Base-by-base conservation (phyloP, 2,329 filamentous ascomycete genomes). In the Graphilbum fragrans region DNA sequence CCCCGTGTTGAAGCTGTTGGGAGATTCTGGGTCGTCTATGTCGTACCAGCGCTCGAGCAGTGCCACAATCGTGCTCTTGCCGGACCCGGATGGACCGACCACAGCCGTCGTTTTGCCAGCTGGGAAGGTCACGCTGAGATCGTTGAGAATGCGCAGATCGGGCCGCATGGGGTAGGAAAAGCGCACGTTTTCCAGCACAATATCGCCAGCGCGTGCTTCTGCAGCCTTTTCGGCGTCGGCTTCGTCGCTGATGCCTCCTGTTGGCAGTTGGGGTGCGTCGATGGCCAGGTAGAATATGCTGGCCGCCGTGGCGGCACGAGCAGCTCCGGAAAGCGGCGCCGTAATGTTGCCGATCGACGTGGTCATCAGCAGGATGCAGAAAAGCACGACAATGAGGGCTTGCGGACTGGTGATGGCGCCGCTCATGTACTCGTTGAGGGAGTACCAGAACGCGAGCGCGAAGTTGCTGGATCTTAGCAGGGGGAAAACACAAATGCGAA, bases 51-150 rank as follows among this genome's bases (percentile, higher is more conserved):
- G 65, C 53, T 86, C 77, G 3, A 86, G 63, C 3, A 87, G 60
- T 0, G 77, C 80, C 1, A 86, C 74, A 21, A 86, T 76, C 0
- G 82, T 87, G 39, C 77, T 82, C 56, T 87, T 88, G 1, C 83
- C 82, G 5, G 72, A 78, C 0, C 82, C 82, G 3, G 78, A 83
- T 1, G 80, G 74, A 0, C 82, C 82, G 18, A 87, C 82, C 17
- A 87, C 78, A 2, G 82, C 82, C 1, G 80, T 85, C 2, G 79
- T 70, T 52, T 82, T 81, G 18, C 79, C 78, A 7, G 72, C 66
- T 45, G 72, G 65, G 42, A 86, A 72, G 0, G 56, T 62, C 8
- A 84, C 58, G 50, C 70, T 66, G 3, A 85, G 56, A 3, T 67
- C 60, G 49, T 82, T 69, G 2, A 85, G 58, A 0, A 85, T 72